Base-by-base conservation (phyloP, 768 basidiomycete species). In the Lentinula sp. region DNA sequence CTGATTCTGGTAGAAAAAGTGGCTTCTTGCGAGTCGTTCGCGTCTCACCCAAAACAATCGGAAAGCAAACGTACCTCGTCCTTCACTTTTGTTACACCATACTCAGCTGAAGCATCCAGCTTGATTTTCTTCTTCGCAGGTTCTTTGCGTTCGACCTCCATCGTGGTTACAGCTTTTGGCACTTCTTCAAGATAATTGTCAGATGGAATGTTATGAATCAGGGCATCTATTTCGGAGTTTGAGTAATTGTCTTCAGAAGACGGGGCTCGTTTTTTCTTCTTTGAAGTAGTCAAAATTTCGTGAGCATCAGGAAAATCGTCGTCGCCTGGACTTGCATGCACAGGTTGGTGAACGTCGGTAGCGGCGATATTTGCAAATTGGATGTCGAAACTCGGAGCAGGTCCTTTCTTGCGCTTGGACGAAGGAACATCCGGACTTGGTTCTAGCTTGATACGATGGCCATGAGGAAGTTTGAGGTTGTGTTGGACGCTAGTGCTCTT, bases 361-460 rank as follows among this genome's bases (percentile, higher is more conserved):
- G 73, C 73, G n/a, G 70, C 70, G 54, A 84, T 61, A 57, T 75
- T 70, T 5, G 80, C 69, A 51, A 87, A 78, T 55, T 82, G 74
- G 23, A 87, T 64, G 61, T 83, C 75, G 62, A 84, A 84, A 62
- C 83, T 74, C 28, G 80, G 76, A 2, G 65, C 62, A 7, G 70
- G 42, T 54, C 68, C 69, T 11, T 63, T 65, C 63, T 73, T 75
- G 50, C 68, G 68, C 61, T 74, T 74, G 9, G 28, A 11, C 18
- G 43, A n/a, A 63, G 65, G 57, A 65, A 61, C 34, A 49, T 49
- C 10, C 64, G 60, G 45, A 70, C 60, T 28, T n/a, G 59, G 21
- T 8, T 74, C 72, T n/a, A 81, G 63, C 66, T 83, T 86, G 67
- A 82, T 66, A 31, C 78, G 76, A 57, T 75, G 73, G 16, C 78